phyloP scores from a whole-genome alignment of 2,329 filamentous ascomycete species.

The Hypoxylon rubiginosum region DNA sequence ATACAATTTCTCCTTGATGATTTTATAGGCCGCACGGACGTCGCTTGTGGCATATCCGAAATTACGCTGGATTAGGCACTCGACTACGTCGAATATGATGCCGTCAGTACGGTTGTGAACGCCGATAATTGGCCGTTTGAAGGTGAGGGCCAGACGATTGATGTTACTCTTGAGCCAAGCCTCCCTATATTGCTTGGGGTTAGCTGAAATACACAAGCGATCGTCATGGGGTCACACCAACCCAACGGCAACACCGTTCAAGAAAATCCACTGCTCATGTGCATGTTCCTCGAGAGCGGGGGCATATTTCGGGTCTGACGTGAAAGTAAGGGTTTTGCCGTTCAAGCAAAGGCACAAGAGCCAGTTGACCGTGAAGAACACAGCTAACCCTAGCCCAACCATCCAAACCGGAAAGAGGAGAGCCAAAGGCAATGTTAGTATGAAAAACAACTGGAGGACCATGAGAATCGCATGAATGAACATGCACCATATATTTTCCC shows the following conservation, averaged over 20 bases:
- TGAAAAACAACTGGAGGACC: constrained; percentile 70
- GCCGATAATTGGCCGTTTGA: constrained; percentile 77
- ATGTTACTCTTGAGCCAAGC: constrained; percentile 80
- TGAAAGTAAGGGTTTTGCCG: constrained; percentile 62
- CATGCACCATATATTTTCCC: constrained; percentile 69
- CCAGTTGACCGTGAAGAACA: constrained; percentile 65
- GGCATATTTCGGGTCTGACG: constrained; percentile 67
- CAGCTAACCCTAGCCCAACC: constrained; percentile 55
- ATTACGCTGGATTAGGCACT: constrained; percentile 82
- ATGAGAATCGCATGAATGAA: constrained; percentile 70
- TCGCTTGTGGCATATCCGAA: constrained; percentile 79
- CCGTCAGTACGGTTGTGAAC: constrained; percentile 83
- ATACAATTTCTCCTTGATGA: constrained; percentile 74
- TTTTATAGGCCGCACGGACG: constrained; percentile 71
- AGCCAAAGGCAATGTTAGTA: constrained; percentile 68
- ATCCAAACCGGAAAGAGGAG: constrained; percentile 65
- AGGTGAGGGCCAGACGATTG: constrained; percentile 78
- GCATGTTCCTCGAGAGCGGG: constrained; percentile 63
- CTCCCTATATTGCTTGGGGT: constrained; percentile 54
- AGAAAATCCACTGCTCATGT: constrained; percentile 82
- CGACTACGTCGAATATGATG: constrained; percentile 80
- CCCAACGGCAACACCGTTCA: constrained; percentile 79
- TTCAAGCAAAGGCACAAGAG: constrained; percentile 67
- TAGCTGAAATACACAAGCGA: constrained; percentile 3
- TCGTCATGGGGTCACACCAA: constrained; percentile 53